These are phyloP conservation scores for Pythium aphanidermatum DNA, from an alignment of 352 stramenopile genomes.

Conservation along the genomic window DNA sequence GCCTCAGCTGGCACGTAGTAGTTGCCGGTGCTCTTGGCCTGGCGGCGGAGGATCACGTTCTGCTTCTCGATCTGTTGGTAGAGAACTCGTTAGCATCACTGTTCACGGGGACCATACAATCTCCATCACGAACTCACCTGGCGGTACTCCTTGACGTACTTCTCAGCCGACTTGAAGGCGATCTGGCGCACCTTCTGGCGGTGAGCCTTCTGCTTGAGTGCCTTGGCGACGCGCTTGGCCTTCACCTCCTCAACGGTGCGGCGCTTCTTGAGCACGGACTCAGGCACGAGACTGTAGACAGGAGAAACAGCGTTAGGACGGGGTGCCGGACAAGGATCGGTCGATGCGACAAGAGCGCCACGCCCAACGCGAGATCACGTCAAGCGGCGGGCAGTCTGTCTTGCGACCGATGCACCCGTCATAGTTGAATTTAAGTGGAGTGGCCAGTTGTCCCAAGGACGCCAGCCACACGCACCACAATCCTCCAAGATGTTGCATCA, in stretches of 20 bases:
- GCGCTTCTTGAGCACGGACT: constrained; percentile 90
- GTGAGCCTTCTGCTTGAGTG: constrained; percentile 71
- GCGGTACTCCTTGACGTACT: constrained; percentile 98
- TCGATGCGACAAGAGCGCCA: background rate
- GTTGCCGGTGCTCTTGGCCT: constrained; percentile 94
- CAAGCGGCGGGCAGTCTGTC: no score
- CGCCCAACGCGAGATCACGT: no score
- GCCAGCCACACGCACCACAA: constrained; percentile 69
- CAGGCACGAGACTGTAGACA: constrained; percentile 70
- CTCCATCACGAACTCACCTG: no score
- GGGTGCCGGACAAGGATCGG: constrained; percentile 40
- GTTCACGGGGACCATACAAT: no score
- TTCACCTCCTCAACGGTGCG: constrained; percentile 85
- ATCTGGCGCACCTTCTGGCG: constrained; percentile 86
- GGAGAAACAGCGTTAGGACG: constrained; percentile 52
- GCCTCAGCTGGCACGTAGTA: constrained; percentile 97
- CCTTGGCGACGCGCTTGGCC: constrained; percentile 78
- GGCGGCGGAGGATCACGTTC: constrained; percentile 91
- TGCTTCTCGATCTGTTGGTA: constrained; percentile 83
- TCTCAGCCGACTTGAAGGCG: constrained; percentile 94
- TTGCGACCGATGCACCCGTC: constrained; percentile 78
- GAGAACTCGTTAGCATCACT: no score
- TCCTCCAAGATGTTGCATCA: constrained; percentile 71
- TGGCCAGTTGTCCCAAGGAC: constrained; percentile 23
- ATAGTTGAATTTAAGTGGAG: constrained; percentile 87